These are phyloP conservation scores for Glomus cerebriforme DNA, from an alignment of 192 early-diverging fungal genomes.

Conservation along the genomic window DNA sequence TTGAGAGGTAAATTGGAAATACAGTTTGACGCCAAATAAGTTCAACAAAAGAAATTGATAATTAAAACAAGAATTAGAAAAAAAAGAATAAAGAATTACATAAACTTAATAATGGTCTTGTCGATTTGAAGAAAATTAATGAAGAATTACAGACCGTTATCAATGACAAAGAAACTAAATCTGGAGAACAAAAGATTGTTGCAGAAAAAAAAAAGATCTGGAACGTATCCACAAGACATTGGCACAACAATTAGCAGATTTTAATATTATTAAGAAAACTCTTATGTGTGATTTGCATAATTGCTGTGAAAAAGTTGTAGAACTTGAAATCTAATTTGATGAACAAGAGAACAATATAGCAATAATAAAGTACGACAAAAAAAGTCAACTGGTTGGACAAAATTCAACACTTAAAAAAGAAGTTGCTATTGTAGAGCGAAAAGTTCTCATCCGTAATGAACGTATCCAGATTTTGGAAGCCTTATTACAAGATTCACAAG, in stretches of 20 bases:
- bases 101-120: conserved; percentile 56
- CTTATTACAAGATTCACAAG: conserved; percentile 82
- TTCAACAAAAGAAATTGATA: conserved; percentile 72
- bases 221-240: conserved; percentile 77
- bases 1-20: conserved; percentile 83
- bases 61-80: conserved; percentile 68
- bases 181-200: conserved; percentile 42
- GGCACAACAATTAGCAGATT: conserved; percentile 85
- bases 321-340: conserved; percentile 96
- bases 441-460: conserved; percentile 89
- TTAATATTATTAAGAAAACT: conserved; percentile 98
- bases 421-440: conserved; percentile 84
- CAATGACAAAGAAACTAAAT: neutral
- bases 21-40: conserved; percentile 73
- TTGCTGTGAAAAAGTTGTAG: conserved; percentile 97
- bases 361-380: conserved; percentile 87
- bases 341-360: conserved; percentile 92
- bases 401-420: conserved; percentile 97
- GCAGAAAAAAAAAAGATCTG: conserved; percentile 71
- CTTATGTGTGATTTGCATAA: conserved; percentile 97
- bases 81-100: conserved; percentile 68
- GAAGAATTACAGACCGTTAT: conserved; percentile 53
- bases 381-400: conserved; percentile 91
- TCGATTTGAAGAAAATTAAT: conserved; percentile 62
- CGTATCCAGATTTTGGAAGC: conserved; percentile 89